Percentiles rank a stretch among this genome's conserved stretches.
phyloP scores from a whole-genome alignment of 106 monocot genomes.

The Allium fistulosum region DNA sequence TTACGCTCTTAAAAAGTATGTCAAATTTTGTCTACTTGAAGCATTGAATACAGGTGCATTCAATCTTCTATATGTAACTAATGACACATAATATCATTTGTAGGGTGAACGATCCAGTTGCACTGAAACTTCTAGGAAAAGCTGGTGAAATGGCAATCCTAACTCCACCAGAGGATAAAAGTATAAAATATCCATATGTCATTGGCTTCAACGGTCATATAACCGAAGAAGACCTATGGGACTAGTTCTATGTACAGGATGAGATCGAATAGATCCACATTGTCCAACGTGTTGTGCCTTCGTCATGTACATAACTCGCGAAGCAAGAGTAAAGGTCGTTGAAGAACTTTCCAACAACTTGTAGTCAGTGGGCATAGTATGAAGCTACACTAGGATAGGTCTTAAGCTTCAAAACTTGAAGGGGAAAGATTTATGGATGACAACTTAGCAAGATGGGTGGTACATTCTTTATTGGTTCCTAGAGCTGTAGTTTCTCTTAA shows the following conservation, averaged over 20 bases:
- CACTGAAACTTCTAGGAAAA: slow-evolving; percentile 82
- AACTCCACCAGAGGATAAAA: slow-evolving; percentile 86
- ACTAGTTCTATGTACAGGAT: slow-evolving; percentile 87
- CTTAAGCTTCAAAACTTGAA: slow-evolving; percentile 59
- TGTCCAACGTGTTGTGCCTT: slow-evolving; percentile 89
- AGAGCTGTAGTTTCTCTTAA: slow-evolving; percentile 74
- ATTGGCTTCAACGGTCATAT: slow-evolving; percentile 83
- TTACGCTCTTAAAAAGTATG: no score
- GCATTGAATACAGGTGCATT: no score
- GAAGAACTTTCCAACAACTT: slow-evolving; percentile 91
- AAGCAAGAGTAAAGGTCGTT: slow-evolving; percentile 79
- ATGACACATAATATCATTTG: no score
- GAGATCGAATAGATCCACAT: slow-evolving; percentile 88
- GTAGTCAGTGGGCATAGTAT: slow-evolving; percentile 84
- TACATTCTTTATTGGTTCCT: slow-evolving; percentile 73
- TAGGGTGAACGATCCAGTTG: slow-evolving; percentile 87
- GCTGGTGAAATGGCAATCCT: slow-evolving; percentile 96
- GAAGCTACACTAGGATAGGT: slow-evolving; percentile 93
- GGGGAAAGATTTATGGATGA: slow-evolving; percentile 26
- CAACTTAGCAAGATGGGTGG: slow-evolving; percentile 29
- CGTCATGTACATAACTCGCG: slow-evolving; percentile 87
- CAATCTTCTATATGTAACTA: no score
- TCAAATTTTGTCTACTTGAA: no score
- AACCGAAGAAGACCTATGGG: slow-evolving; percentile 84
- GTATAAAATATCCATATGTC: slow-evolving; percentile 83